Conservation (phyloP, 78 protist species). For the Monocercomonoides exilis region DNA sequence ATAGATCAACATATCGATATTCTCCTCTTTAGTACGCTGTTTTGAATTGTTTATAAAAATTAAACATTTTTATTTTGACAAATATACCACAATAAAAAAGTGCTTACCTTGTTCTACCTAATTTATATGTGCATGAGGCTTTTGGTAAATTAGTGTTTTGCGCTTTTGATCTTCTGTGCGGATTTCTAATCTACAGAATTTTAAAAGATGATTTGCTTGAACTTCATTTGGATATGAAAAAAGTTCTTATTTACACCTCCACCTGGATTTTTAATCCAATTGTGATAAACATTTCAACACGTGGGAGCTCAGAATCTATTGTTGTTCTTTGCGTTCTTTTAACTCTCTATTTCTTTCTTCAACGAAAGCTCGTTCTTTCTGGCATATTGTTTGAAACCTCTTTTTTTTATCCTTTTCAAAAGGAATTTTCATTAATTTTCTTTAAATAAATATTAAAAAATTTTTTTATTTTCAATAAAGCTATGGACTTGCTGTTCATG, state of each 20-base stretch:
- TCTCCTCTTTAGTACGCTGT: slow-evolving; percentile 65
- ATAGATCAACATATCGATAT: slow-evolving; percentile 78
- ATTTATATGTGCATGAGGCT: slow-evolving; percentile 31
- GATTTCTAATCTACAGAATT: slow-evolving; percentile 26
- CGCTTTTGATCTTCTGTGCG: slow-evolving; percentile 59
- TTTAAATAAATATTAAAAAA: too few species aligned
- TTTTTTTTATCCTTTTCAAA: neutral
- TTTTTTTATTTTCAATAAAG: slow-evolving; percentile 16
- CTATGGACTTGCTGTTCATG: slow-evolving; percentile 75
- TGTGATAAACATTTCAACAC: slow-evolving; percentile 71
- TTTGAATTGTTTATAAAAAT: neutral
- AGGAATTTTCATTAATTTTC: too few species aligned
- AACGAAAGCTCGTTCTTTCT: slow-evolving; percentile 10
- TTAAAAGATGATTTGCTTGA: neutral
- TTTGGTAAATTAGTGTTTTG: slow-evolving; percentile 79
- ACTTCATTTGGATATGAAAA: neutral
- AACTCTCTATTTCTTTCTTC: slow-evolving; percentile 42
- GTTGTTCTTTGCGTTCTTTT: slow-evolving; percentile 55
- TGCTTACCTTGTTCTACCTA: slow-evolving; percentile 64
- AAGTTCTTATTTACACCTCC: slow-evolving; percentile 23
- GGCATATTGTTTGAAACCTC: slow-evolving; percentile 12
- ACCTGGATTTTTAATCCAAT: slow-evolving; percentile 74
- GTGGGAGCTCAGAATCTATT: slow-evolving; percentile 87
- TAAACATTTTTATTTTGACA: neutral
- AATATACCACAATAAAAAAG: neutral